A percentile compares a stretch with the other conserved stretches of the same genome.
Evolutionary conservation across 805 yeast genomes (phyloP).

Genomic region (Torulaspora microellipsoides): DNA sequence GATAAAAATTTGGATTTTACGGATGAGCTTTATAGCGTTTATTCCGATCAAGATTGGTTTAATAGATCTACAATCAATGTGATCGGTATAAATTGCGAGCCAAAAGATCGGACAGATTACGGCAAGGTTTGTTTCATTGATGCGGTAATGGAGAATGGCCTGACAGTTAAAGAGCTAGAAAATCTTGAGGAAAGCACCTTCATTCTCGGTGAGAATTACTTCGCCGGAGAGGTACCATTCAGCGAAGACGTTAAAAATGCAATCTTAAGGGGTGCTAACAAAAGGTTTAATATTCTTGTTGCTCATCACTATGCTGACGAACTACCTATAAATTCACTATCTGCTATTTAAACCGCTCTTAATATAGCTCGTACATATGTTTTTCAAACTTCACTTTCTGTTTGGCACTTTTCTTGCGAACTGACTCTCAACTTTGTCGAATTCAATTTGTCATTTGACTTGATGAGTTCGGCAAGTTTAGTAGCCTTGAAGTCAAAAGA

Average conservation of each 20-base stretch:
- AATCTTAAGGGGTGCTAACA: conserved; percentile 23
- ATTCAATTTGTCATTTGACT: conserved; percentile 37
- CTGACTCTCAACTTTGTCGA: conserved; percentile 28
- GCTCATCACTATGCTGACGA: conserved; percentile 16
- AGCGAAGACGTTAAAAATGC: conserved; percentile 19
- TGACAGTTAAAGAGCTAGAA: conserved; percentile 10
- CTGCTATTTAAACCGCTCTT: too few relatives aligned
- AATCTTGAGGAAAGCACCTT: conserved; percentile 28
- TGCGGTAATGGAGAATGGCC: conserved; percentile 15
- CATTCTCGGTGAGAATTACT: conserved; percentile 24
- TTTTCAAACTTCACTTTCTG: neutral
- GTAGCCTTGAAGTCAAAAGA: conserved; percentile 51
- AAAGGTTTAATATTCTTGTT: conserved; percentile 23
- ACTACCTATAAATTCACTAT: too few relatives aligned
- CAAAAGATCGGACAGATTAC: conserved; percentile 5
- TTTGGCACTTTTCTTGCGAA: conserved; percentile 18
- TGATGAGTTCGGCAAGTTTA: conserved; percentile 51
- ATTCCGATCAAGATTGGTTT: conserved; percentile 20
- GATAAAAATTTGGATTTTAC: conserved; percentile 16
- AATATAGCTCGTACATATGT: too few relatives aligned
- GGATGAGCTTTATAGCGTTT: conserved; percentile 14
- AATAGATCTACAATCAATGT: conserved; percentile 15
- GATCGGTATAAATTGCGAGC: conserved; percentile 9
- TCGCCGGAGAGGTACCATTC: conserved; percentile 19
- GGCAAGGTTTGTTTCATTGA: conserved; percentile 16